Conservation (phyloP, 2,329 filamentous ascomycete genomes). For the Orbilia quercus region DNA sequence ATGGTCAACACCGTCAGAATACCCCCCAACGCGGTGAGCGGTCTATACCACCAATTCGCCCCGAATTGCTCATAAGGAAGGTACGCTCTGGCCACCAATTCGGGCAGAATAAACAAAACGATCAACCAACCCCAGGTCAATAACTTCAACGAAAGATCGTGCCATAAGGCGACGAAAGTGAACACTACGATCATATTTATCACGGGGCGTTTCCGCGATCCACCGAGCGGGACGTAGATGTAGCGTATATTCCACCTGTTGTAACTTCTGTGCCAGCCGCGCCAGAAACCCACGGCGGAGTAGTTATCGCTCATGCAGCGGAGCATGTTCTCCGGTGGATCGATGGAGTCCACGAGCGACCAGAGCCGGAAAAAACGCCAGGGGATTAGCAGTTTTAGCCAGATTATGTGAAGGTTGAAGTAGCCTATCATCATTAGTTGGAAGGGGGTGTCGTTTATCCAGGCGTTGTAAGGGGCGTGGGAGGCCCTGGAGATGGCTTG, state of each 20-base stretch:
- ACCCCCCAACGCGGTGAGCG: slow-evolving; percentile 81
- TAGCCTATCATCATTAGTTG: slow-evolving; percentile 91
- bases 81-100: slow-evolving; percentile 76
- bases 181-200: slow-evolving; percentile 86
- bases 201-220: slow-evolving; percentile 72
- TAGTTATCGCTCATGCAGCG: slow-evolving; percentile 97
- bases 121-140: slow-evolving; percentile 98
- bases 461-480: slow-evolving; percentile 69
- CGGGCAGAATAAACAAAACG: slow-evolving; percentile 91
- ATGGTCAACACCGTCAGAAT: slow-evolving; percentile 91
- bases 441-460: slow-evolving; percentile 83
- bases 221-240: slow-evolving; percentile 90
- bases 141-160: slow-evolving; percentile 90
- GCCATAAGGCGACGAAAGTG: slow-evolving; percentile 97
- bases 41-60: slow-evolving; percentile 77
- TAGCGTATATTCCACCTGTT: slow-evolving; percentile 96
- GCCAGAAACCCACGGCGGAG: slow-evolving; percentile 90
- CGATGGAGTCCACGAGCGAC: slow-evolving; percentile 87
- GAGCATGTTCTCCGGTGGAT: slow-evolving; percentile 98
- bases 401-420: slow-evolving; percentile 97
- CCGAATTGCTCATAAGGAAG: slow-evolving; percentile 81
- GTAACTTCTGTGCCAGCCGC: slow-evolving; percentile 92
- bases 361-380: slow-evolving; percentile 99
- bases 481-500: slow-evolving; percentile 86
- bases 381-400: slow-evolving; percentile 94